These are phyloP conservation scores for Corymbia calophylla DNA, from an alignment of 441 rosid genomes.

Conservation along the genomic window DNA sequence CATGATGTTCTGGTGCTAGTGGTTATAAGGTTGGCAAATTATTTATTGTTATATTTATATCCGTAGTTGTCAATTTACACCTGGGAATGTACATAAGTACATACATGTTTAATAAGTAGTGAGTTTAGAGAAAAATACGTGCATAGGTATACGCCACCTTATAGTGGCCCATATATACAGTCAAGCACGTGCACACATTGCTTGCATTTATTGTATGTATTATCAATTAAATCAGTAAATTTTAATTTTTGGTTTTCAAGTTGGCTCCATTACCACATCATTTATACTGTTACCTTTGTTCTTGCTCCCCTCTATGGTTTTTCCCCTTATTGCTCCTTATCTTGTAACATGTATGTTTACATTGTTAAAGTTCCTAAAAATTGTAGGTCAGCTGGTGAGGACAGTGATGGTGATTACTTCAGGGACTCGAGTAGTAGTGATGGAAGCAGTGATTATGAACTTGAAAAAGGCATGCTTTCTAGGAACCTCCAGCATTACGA, in stretches of 20 bases:
- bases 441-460: conserved; percentile 29
- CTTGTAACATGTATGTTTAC: neutral
- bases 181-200: neutral
- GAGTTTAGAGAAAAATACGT: neutral
- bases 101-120: neutral
- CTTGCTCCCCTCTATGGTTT: neutral
- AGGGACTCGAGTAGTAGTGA: conserved; percentile 42
- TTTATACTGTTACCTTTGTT: neutral
- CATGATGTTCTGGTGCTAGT: neutral
- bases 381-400: conserved; percentile 24
- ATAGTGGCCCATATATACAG: neutral
- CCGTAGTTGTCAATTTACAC: neutral
- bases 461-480: conserved; percentile 14
- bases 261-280: neutral
- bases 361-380: neutral
- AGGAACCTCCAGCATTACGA: neutral
- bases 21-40: neutral
- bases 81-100: neutral
- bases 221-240: neutral
- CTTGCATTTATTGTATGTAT: neutral
- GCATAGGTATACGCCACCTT: neutral
- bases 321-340: neutral
- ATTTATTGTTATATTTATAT: neutral
- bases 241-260: neutral
- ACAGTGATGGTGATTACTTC: conserved; percentile 25